These are phyloP conservation scores for Ceratobasidium sp. DNA, from an alignment of 1,284 basidiomycete species.

Conservation along the genomic window DNA sequence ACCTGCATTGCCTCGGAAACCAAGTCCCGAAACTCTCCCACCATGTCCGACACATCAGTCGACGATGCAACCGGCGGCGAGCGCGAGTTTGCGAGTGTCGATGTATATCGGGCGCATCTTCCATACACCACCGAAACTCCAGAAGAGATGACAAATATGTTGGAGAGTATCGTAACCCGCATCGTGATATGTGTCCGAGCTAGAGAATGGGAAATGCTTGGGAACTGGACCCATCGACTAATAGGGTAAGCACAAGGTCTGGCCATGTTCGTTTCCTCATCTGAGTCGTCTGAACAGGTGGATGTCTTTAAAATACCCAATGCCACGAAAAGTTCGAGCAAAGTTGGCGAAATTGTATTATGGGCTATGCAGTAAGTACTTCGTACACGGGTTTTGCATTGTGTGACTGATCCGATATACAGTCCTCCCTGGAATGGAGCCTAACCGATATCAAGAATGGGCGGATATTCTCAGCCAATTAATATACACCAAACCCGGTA, in stretches of 20 bases:
- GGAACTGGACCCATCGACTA: constrained; percentile 74
- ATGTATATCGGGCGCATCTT: constrained; percentile 48
- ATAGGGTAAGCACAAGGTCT: constrained; percentile 65
- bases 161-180: constrained; percentile 76
- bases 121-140: constrained; percentile 82
- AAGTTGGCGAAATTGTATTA: constrained; percentile 83
- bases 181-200: constrained; percentile 77
- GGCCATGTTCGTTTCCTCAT: constrained; percentile 8
- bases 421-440: constrained; percentile 76
- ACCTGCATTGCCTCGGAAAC: neutral
- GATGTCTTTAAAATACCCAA: constrained; percentile 83
- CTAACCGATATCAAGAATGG: constrained; percentile 72
- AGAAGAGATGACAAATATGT: constrained; percentile 75
- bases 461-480: constrained; percentile 76
- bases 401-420: neutral
- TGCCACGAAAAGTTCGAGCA: constrained; percentile 74
- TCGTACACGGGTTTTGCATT: neutral
- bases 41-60: constrained; percentile 20
- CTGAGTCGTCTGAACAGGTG: constrained; percentile 60
- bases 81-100: neutral
- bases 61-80: constrained; percentile 3
- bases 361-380: constrained; percentile 61
- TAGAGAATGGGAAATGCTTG: constrained; percentile 75
- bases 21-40: neutral
- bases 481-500: constrained; percentile 67